phyloP scores from a whole-genome alignment of 306 rosid genomes.

The Chamaecrista fasciculata region DNA sequence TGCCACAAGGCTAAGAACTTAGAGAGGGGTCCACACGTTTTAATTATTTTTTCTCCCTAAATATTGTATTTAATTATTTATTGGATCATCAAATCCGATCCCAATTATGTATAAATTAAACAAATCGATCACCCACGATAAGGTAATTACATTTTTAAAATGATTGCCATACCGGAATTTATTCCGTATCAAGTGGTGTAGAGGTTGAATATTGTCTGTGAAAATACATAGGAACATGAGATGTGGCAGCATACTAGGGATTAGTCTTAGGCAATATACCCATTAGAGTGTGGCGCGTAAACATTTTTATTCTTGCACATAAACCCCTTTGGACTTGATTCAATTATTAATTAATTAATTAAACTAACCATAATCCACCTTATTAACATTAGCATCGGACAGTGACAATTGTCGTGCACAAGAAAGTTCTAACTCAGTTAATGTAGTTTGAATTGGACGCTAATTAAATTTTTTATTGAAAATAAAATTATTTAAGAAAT shows the following conservation, averaged over 20 bases:
- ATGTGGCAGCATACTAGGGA: neutral
- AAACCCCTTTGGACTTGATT: neutral
- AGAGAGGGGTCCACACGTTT: slow-evolving; percentile 33
- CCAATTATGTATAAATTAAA: neutral
- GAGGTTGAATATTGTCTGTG: slow-evolving; percentile 20
- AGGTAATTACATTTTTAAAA: neutral
- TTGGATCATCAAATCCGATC: neutral
- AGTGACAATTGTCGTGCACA: neutral
- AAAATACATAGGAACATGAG: neutral
- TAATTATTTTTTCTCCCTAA: neutral
- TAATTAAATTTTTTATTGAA: too few relatives aligned
- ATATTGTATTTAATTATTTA: neutral
- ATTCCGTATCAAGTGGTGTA: slow-evolving; percentile 32
- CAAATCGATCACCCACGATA: too few relatives aligned
- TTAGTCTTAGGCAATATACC: neutral
- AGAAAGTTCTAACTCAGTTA: neutral
- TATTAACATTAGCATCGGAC: neutral
- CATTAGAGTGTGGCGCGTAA: neutral
- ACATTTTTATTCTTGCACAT: slow-evolving; percentile 10
- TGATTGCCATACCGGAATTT: slow-evolving; percentile 29
- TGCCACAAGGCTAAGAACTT: neutral
- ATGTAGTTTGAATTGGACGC: neutral
- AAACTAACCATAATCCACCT: neutral
- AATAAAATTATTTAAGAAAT: too few relatives aligned
- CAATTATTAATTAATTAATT: neutral